Evolutionary conservation across 768 basidiomycete species (phyloP).

Genomic region (Leucocoprinus sp.): DNA sequence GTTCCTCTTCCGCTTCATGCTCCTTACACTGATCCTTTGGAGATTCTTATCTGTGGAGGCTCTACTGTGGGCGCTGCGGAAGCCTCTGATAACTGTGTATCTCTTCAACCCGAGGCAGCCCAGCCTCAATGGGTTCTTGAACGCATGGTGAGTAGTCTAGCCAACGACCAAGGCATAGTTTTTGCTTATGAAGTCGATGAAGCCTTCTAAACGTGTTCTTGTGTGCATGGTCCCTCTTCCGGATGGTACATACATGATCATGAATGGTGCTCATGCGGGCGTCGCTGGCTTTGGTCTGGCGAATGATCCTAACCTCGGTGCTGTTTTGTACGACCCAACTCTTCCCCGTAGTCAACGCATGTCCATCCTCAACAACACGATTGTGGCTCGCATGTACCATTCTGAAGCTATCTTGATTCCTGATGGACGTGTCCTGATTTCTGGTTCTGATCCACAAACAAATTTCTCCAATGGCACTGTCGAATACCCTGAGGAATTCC

Average conservation of each 20-base stretch:
- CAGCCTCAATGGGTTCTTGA: slow-evolving; percentile 66
- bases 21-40: slow-evolving; percentile 69
- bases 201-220: slow-evolving; percentile 74
- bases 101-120: slow-evolving; percentile 53
- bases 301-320: slow-evolving; percentile 50
- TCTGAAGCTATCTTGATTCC: slow-evolving; percentile 68
- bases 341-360: slow-evolving; percentile 51
- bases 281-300: slow-evolving; percentile 70
- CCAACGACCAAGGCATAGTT: neutral
- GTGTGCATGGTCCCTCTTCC: slow-evolving; percentile 66
- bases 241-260: slow-evolving; percentile 67
- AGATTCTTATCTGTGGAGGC: slow-evolving; percentile 69
- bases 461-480: slow-evolving; percentile 28
- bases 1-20: slow-evolving; percentile 62
- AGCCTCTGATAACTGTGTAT: slow-evolving; percentile 62
- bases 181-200: slow-evolving; percentile 39
- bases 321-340: slow-evolving; percentile 63
- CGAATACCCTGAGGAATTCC: slow-evolving; percentile 68
- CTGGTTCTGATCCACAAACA: slow-evolving; percentile 69
- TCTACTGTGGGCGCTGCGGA: slow-evolving; percentile 48
- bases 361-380: slow-evolving; percentile 59
- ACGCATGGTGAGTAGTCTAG: slow-evolving; percentile 53
- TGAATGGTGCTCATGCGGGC: slow-evolving; percentile 68
- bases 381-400: slow-evolving; percentile 70
- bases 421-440: slow-evolving; percentile 67